A percentile compares a stretch with the other conserved stretches of the same genome.
phyloP scores from a whole-genome alignment of 139 green algal genomes.

The Coccomyxa sp. region DNA sequence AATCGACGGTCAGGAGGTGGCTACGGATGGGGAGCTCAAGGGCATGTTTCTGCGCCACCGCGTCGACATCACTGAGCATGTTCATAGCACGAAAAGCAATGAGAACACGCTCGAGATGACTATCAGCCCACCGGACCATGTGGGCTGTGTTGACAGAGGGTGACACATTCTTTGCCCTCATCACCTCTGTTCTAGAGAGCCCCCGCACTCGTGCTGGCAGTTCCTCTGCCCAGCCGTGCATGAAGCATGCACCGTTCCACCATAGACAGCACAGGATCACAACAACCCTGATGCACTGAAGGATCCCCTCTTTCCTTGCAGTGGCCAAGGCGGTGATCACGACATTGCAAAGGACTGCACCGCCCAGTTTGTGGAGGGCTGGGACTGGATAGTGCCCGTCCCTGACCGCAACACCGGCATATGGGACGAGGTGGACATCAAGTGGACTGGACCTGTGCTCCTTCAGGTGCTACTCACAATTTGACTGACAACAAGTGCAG shows the following conservation, averaged over 20 bases:
- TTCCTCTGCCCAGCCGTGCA: not conserved
- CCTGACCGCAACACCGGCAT: not conserved
- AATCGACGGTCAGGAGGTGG: not conserved
- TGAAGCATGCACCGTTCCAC: no score
- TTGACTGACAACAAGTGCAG: no score
- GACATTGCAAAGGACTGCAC: not conserved
- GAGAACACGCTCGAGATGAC: not conserved
- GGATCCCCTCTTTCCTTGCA: not conserved
- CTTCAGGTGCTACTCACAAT: no score
- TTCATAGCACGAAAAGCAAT: no score
- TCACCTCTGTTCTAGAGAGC: not conserved
- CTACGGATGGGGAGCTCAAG: not conserved
- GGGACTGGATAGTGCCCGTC: not conserved
- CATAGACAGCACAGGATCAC: not conserved
- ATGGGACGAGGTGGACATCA: not conserved
- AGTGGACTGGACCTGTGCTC: not conserved
- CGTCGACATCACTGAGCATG: not conserved
- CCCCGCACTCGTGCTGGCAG: not conserved
- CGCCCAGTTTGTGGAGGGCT: not conserved
- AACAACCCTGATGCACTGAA: not conserved
- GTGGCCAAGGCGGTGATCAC: conserved; percentile 5
- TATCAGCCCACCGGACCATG: not conserved
- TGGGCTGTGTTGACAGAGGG: conserved; percentile 1
- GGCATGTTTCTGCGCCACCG: conserved; percentile 1
- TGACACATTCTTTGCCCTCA: not conserved